These are phyloP conservation scores for Podila epigama DNA, from an alignment of 192 early-diverging fungal species.

Conservation along the genomic window DNA sequence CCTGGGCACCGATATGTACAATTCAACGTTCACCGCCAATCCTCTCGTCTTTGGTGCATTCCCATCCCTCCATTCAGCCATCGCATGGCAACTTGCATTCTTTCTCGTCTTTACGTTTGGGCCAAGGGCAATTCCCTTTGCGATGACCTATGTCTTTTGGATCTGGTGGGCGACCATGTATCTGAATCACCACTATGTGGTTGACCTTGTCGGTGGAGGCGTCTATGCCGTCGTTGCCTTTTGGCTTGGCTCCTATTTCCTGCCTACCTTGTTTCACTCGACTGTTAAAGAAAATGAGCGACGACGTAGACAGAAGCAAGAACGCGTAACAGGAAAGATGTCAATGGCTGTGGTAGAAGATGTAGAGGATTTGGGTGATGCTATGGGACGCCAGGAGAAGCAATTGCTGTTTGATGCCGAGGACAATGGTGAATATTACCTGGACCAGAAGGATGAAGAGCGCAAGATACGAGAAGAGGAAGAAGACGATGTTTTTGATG, in stretches of 20 bases:
- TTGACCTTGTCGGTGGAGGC: conserved; percentile 71
- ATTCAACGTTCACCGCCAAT: conserved; percentile 67
- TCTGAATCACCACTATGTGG: conserved; percentile 75
- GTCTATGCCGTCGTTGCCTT: conserved; percentile 67
- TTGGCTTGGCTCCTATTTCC: conserved; percentile 48
- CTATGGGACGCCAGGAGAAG: conserved; percentile 23
- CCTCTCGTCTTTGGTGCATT: conserved; percentile 81
- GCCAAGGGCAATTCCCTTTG: conserved; percentile 52
- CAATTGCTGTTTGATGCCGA: conserved; percentile 16
- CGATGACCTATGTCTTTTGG: conserved; percentile 66
- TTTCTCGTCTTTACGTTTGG: conserved; percentile 60
- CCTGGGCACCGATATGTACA: conserved; percentile 66
- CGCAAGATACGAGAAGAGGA: background rate
- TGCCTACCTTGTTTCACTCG: conserved; percentile 45
- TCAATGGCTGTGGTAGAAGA: background rate
- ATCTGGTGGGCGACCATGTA: conserved; percentile 86
- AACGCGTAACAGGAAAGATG: background rate
- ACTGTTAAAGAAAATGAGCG: background rate
- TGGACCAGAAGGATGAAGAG: background rate
- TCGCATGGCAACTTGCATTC: conserved; percentile 65
- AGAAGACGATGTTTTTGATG: background rate
- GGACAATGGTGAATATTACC: background rate
- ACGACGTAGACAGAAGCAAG: background rate
- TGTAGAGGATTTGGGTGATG: conserved; percentile 4
- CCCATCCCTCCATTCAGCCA: conserved; percentile 75